Base-by-base conservation (phyloP, 2,329 filamentous ascomycete genomes). In the Pseudogymnoascus sp. region DNA sequence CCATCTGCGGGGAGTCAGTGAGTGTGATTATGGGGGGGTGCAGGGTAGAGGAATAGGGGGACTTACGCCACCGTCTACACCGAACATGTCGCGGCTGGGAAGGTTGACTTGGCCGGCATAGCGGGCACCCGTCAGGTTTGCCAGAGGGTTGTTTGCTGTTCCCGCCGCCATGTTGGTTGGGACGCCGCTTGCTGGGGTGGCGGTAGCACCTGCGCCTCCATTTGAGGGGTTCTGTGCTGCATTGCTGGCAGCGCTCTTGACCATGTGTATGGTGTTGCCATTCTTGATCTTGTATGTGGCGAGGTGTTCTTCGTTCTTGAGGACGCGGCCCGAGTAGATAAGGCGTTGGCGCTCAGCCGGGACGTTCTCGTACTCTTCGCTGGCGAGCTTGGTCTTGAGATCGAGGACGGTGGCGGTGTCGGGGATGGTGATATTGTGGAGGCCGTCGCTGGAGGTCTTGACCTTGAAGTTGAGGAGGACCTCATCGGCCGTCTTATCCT, bases 311-410 rank as follows among this genome's bases (percentile, higher is more conserved):
- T 89, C 86, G 75, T 99, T 95, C 81, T 98, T 99, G 79, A 99
- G 86, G 66, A 99, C 93, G 66, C 93, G 89, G 62, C 95, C 95
- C 5, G 93, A 97, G 81, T 98, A 99, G 79, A 99, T 99, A 68
- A 99, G 83, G 66, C 95, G 90, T 79, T 98, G 93, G 70, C 92
- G 86, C 73, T 96, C 92, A 63, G 88, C 83, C 36, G 95, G 89
- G 64, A 96, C 87, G 75, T 96, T 89, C 76, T 96, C 93, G 73
- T 88, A 91, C 71, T 96, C 92, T 65, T 86, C 78, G 34, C 85
- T 84, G 4, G 93, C 85, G 41, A 99, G 87, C 81, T 93, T 96
- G 67, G 84, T 85, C 83, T 99, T 99, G 71, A 99, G 84, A 67
- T 97, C 92, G 64, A 85, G 82, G 48, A 98, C 89, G 6, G 89